Evolutionary conservation across 495 filamentous ascomycete species (phyloP), one percentile per base, ranked within the genome.

Genomic region (Aspergillus haitiensis): DNA sequence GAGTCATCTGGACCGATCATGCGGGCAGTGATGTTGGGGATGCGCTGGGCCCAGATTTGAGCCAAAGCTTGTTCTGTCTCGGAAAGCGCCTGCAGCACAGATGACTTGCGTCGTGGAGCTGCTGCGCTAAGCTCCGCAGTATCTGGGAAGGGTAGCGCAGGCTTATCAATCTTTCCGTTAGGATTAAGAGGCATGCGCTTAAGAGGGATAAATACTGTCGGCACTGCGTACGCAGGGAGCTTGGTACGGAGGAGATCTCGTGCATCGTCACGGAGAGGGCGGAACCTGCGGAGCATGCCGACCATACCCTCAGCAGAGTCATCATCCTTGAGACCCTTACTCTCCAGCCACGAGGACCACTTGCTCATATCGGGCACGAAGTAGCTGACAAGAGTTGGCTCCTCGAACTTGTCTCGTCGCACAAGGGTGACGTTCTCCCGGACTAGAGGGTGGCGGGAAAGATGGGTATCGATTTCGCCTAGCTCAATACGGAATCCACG

Each of bases 401-500:
- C 93, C 68, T 98, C 93, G 71, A 93, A 85, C 62, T 89, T 90
- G 70, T 97, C 90, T 73, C 94, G 83, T 58, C 90, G 79, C 0
- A 97, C 86, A 2, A 98, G 73, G 1, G 94, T 98, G 52, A 92
- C 86, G 73, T 91, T 93, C 61, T 98, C 94, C 15, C 90, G 77
- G 6, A 98, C 84, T 5, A 97, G 72, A 6, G 86, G 86, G 71
- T 96, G 86, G 45, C 88, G 83, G 44, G 86, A 87, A 16, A 97
- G 77, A 66, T 93, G 86, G 40, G 83, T 92, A 69, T 98, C 93
- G 58, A 97, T 97, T 55, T 98, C 94, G 60, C 89, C 90, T 32
- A 98, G 86, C 73, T 98, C 93, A 64, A 98, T 95, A 52, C 93
- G 82, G 79, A 98, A 97, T 6, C 93, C 93, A 52, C 93, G 88